phyloP scores from a whole-genome alignment of 106 monocot species.

The Dactylorhiza incarnata region DNA sequence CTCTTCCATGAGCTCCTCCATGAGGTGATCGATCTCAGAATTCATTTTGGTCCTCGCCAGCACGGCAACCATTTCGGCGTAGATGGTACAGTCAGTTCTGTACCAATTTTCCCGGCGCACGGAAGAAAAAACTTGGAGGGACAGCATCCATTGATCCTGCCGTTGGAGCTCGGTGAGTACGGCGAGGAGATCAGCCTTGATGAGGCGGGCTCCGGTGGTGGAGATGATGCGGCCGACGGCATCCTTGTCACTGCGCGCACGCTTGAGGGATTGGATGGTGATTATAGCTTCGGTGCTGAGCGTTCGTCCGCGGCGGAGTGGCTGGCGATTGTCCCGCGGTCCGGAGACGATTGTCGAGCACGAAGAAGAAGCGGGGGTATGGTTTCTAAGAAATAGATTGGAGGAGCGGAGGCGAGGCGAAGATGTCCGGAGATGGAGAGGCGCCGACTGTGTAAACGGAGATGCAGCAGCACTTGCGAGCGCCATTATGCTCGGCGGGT shows the following conservation, averaged over 20 bases:
- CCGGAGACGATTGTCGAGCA: conserved; percentile 19
- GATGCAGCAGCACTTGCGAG: not conserved
- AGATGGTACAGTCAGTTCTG: conserved; percentile 30
- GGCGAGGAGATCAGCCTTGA: conserved; percentile 57
- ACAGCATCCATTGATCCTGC: conserved; percentile 43
- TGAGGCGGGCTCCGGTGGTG: conserved; percentile 43
- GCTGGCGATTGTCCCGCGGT: conserved; percentile 42
- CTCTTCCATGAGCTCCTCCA: conserved; percentile 35
- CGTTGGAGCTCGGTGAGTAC: conserved; percentile 57
- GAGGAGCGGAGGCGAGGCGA: not conserved
- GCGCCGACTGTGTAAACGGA: not conserved
- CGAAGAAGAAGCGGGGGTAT: not conserved
- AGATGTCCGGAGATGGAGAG: not conserved
- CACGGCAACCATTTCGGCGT: conserved; percentile 40
- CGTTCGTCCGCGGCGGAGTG: conserved; percentile 58
- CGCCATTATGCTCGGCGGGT: not conserved
- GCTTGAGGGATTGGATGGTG: conserved; percentile 85
- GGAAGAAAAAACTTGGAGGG: conserved; percentile 44
- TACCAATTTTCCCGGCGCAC: conserved; percentile 31
- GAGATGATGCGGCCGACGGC: conserved; percentile 10
- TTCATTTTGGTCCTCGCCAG: conserved; percentile 16
- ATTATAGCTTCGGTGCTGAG: conserved; percentile 86
- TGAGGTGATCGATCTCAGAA: conserved; percentile 22
- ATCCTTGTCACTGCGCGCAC: conserved; percentile 14
- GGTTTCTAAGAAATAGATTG: conserved; percentile 4